Base-by-base conservation (phyloP, 1,284 basidiomycete species). In the Xerocomus minutiporus region DNA sequence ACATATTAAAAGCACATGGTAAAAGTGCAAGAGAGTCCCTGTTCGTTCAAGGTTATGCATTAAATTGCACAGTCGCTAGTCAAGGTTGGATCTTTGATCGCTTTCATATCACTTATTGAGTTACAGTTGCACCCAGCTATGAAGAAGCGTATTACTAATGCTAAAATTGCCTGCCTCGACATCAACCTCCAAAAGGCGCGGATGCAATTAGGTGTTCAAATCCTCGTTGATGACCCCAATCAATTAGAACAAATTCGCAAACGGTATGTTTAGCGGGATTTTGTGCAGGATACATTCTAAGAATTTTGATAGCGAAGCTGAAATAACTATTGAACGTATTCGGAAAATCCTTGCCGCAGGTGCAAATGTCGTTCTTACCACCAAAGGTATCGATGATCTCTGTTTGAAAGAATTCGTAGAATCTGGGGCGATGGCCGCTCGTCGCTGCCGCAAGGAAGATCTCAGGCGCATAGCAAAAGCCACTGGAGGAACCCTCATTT, bases 351-450 rank as follows among this genome's bases (percentile, higher is more conserved):
- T 99, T 44, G 94, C 88, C 12, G 80, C 96, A 5, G 97, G 97
- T 48, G 97, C 97, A 41, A 99, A 99, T 65, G 97, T 99, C 56
- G 85, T 99, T 44, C 76, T 99, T 52, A 99, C 97, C 26, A 99
- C 97, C 35, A 99, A 99, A 73, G 97, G 97, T 47, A 99, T 99
- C 62, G 97, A 99, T 66, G 97, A 99, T 68, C 79, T 99, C 31
- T 97, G 94, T 70, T 76, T 99, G 63, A 99, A 99, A 72, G 97
- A 99, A 75, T 99, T 99, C 66, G 93, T 99, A 52, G 97, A 99
- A 75, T 96, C 94, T 13, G 97, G 97, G 40, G 97, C 96, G 0
- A 99, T 99, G 91, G 97, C 94, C 38, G 97, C 99, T 51, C 86
- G 97, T 59, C 81, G 97, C 64, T 99, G 97, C 78, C 86, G 91